Conservation (phyloP, 495 filamentous ascomycete species). For the Neurospora sp. region DNA sequence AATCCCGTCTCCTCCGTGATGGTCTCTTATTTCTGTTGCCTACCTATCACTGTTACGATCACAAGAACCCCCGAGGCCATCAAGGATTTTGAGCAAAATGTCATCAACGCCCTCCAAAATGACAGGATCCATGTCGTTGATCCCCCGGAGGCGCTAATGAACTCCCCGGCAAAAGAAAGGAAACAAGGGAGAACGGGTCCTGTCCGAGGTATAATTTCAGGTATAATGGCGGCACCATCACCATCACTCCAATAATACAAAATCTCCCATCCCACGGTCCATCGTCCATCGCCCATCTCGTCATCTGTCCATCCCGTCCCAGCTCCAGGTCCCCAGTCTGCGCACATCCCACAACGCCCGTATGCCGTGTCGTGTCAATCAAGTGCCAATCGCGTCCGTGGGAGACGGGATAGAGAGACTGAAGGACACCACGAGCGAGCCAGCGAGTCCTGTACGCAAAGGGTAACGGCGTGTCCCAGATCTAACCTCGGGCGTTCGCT, state of each 20-base stretch:
- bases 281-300: background rate
- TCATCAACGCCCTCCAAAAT: background rate
- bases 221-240: background rate
- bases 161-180: background rate
- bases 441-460: background rate
- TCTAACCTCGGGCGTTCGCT: background rate
- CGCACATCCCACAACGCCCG: background rate
- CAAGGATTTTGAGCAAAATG: background rate
- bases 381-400: background rate
- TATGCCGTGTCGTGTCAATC: background rate
- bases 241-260: background rate
- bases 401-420: background rate
- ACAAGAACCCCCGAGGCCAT: constrained; percentile 1
- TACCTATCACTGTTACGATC: background rate
- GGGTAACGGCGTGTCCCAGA: background rate
- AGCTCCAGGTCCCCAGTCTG: background rate
- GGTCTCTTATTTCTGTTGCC: background rate
- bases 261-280: background rate
- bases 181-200: background rate
- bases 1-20: background rate
- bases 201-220: background rate
- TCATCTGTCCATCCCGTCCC: background rate
- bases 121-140: constrained; percentile 10
- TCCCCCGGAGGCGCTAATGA: constrained; percentile 2
- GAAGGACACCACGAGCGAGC: background rate